Percentiles rank a stretch among this genome's conserved stretches.
Conservation (phyloP, 169 alveolate genomes). For the Plasmodium cynomolgi region DNA sequence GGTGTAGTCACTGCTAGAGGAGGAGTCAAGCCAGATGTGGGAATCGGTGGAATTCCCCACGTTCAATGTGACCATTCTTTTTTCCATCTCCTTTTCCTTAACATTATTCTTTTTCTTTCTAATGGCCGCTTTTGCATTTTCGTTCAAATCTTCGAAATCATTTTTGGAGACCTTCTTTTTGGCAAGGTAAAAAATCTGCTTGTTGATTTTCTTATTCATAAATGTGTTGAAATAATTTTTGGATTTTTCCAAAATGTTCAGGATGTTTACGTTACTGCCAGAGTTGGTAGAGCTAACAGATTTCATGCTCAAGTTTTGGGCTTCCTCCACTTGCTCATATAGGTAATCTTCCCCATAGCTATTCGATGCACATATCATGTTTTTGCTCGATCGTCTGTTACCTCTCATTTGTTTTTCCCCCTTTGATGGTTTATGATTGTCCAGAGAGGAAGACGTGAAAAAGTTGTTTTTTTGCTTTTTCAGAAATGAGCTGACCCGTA, state of each 20-base stretch:
- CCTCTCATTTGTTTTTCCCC: background rate
- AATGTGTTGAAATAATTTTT: conserved; percentile 30
- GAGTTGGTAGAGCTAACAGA: conserved; percentile 52
- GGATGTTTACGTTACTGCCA: conserved; percentile 25
- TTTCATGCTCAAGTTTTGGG: conserved; percentile 19
- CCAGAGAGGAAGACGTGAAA: background rate
- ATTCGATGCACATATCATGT: background rate
- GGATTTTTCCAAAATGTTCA: conserved; percentile 19
- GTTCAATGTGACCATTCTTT: background rate
- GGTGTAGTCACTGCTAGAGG: conserved; percentile 6
- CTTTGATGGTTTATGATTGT: background rate
- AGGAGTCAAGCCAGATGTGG: background rate
- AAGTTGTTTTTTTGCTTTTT: conserved; percentile 5
- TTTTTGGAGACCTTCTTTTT: background rate
- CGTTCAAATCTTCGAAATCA: conserved; percentile 24
- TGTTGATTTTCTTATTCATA: conserved; percentile 51
- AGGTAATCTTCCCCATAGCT: background rate
- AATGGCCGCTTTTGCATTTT: background rate
- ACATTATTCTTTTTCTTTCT: background rate
- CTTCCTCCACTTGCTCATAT: background rate
- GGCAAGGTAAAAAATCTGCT: conserved; percentile 51
- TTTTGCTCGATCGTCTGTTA: background rate
- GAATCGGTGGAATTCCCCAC: background rate
- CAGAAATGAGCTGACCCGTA: conserved; percentile 19
- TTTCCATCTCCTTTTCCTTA: background rate